Evolutionary conservation across 1,284 basidiomycete species (phyloP).

Genomic region (Sporisorium sorghi): DNA sequence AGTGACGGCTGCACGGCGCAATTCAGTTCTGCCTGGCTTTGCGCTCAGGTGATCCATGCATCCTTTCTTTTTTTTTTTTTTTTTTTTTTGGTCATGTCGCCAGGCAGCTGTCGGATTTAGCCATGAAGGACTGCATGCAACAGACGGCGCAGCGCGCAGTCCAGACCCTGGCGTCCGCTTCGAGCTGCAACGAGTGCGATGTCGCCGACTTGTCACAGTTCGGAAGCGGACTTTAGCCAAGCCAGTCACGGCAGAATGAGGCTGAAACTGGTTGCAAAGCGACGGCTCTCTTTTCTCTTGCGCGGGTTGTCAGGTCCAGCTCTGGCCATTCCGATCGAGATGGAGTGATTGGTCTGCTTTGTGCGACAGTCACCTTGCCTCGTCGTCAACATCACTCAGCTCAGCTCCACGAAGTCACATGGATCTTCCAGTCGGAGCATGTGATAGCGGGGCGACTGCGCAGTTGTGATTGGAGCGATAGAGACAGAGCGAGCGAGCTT

Average conservation of each 20-base stretch:
- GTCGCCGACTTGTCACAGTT: neutral
- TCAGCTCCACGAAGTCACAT: neutral
- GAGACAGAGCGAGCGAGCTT: neutral
- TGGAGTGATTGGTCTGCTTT: neutral
- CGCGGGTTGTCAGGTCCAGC: neutral
- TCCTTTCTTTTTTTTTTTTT: neutral
- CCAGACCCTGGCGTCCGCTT: neutral
- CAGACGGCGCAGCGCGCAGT: neutral
- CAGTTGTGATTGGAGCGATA: neutral
- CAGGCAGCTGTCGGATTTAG: neutral
- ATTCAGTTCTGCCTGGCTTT: neutral
- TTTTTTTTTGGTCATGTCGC: neutral
- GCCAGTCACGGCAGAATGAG: too few relatives aligned
- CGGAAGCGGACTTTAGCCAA: neutral
- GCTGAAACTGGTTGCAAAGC: too few relatives aligned
- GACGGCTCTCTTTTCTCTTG: neutral
- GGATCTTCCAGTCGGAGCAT: neutral
- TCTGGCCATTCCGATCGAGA: neutral
- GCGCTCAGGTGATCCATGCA: neutral
- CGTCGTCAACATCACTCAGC: neutral
- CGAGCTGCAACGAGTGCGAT: neutral
- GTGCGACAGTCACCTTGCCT: neutral
- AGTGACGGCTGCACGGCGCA: neutral
- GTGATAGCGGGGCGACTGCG: conserved; percentile 2
- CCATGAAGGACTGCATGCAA: neutral